Evolutionary conservation across 768 basidiomycete species (phyloP).

Genomic region (Vishniacozyma victoriae): DNA sequence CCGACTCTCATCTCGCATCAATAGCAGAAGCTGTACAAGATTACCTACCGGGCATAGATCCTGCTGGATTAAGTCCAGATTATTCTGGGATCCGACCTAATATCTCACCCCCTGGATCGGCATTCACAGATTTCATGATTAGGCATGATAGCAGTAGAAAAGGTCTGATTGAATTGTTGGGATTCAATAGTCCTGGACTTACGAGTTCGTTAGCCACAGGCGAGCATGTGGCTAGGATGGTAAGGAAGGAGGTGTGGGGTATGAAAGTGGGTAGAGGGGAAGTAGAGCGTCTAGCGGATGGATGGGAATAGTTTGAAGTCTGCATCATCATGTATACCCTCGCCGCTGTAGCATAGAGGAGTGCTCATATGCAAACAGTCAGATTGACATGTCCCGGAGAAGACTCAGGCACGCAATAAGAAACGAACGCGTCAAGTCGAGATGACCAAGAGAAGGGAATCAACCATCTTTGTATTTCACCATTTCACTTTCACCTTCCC

Average conservation of each 20-base stretch:
- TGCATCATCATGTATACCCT: too few relatives aligned
- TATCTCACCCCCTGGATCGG: slow-evolving; percentile 63
- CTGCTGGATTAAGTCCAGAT: slow-evolving; percentile 25
- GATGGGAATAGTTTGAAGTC: slow-evolving; percentile 32
- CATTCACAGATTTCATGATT: slow-evolving; percentile 83
- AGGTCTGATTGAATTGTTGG: slow-evolving; percentile 70
- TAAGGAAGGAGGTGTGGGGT: slow-evolving; percentile 20
- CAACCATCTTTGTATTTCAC: too few relatives aligned
- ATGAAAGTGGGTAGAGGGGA: neutral
- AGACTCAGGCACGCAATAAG: too few relatives aligned
- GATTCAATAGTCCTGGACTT: slow-evolving; percentile 88
- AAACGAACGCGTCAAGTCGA: too few relatives aligned
- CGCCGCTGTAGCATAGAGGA: too few relatives aligned
- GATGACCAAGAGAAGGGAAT: too few relatives aligned
- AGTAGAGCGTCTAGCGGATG: slow-evolving; percentile 15
- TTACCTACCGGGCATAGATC: slow-evolving; percentile 40
- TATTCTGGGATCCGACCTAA: slow-evolving; percentile 62
- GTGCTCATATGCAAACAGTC: too few relatives aligned
- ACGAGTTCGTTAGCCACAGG: slow-evolving; percentile 83
- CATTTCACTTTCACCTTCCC: too few relatives aligned
- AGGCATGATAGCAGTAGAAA: slow-evolving; percentile 43
- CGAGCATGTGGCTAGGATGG: slow-evolving; percentile 63
- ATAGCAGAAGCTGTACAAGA: slow-evolving; percentile 63
- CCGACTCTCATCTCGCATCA: slow-evolving; percentile 42
- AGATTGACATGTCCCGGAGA: too few relatives aligned